Evolutionary conservation across 148 eudicot genomes (phyloP), one percentile per base, ranked within the genome.

Genomic region (Rhododendron kiyosumense): DNA sequence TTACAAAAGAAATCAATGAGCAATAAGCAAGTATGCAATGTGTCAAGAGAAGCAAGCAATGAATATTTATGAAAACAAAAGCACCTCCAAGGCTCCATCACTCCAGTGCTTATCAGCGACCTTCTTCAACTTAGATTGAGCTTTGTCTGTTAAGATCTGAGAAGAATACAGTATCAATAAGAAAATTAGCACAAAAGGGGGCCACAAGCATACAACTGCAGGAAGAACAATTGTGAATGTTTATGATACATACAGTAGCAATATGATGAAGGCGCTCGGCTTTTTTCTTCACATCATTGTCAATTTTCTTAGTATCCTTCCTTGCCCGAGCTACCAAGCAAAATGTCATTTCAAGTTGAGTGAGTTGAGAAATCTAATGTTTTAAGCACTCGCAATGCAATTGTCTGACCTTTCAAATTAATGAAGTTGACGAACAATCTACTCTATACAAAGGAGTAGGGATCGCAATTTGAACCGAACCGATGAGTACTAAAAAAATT

Each of bases 41-140:
- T 36, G 14, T n/a, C 51, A 67, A n/a, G 69, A 13, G 26, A 28
- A 73, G 48, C 22, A 75, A 28, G 1, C 3, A 49, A 10, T 38
- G 54, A 54, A 32, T 38, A 28, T 77, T 45, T 28, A 30, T 26
- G 28, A 38, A 52, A 54, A 63, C 57, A 82, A 22, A 86, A 84
- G 84, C 88, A 97, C 99, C 99, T 97, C 99, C 85, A 97, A 91
- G 54, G 99, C 99, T 84, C 99, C 99, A 91, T 94, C 95, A 91
- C 94, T 95, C 98, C 99, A 97, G 88, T 97, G 98, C 79, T 87
- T 89, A 89, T 97, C 98, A 88, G 99, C 99, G 69, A 88, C 98
- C n/a, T 88, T 93, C 87, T 94, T 95, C 85, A 97, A 87, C 88
- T 92, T 94, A 79, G 98, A 94, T 87, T 94, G 86, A 87, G 99